Evolutionary conservation across 129 eudicot genomes (phyloP).

Genomic region (Ambrosia artemisiifolia): DNA sequence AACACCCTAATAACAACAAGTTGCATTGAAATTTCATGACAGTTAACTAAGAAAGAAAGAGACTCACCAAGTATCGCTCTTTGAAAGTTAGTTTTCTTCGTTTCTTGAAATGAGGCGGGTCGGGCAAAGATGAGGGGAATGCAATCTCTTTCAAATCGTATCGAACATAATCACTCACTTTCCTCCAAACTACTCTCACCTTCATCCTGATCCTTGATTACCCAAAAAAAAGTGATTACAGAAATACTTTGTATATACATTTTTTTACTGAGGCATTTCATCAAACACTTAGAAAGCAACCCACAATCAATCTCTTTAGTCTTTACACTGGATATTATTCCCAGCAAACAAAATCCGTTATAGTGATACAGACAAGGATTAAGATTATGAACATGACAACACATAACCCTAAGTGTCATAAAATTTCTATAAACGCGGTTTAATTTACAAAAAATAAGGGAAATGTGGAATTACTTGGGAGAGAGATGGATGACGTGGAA

Average conservation of each 20-base stretch:
- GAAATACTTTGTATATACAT: neutral
- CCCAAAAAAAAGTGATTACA: neutral
- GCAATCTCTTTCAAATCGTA: constrained; percentile 83
- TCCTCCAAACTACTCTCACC: constrained; percentile 56
- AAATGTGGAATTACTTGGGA: neutral
- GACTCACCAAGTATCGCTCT: constrained; percentile 61
- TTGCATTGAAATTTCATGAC: too few relatives aligned
- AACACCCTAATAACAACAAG: too few relatives aligned
- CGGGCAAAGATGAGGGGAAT: constrained; percentile 82
- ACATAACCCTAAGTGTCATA: neutral
- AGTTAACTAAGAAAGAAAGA: neutral
- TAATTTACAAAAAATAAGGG: neutral
- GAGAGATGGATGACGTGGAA: too few relatives aligned
- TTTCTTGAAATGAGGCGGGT: constrained; percentile 70
- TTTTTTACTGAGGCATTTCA: neutral
- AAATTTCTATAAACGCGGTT: too few relatives aligned
- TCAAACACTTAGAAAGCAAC: constrained; percentile 7
- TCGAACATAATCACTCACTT: constrained; percentile 56
- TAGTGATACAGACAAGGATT: neutral
- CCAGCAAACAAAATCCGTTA: neutral
- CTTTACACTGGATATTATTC: neutral
- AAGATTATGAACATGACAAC: neutral
- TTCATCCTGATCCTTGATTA: constrained; percentile 42
- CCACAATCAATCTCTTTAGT: neutral
- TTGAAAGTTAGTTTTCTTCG: constrained; percentile 53